Evolutionary conservation across 345 rosid genomes (phyloP).

Genomic region (Trapa incisa): DNA sequence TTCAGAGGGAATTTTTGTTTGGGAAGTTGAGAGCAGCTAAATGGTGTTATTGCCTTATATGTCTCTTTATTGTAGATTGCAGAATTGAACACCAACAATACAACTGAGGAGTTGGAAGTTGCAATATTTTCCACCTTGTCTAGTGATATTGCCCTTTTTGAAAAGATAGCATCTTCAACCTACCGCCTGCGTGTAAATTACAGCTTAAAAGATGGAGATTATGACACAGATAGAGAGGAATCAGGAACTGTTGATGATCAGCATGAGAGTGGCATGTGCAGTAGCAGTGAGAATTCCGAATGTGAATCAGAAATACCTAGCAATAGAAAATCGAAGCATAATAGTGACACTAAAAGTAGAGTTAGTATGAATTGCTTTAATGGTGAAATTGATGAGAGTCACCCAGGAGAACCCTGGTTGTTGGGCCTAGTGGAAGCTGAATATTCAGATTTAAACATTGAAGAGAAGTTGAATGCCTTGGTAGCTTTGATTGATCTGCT

Average conservation of each 20-base stretch:
- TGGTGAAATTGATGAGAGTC: conserved; percentile 93
- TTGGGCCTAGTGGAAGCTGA: conserved; percentile 91
- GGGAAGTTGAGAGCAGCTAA: neutral
- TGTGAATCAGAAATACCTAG: conserved; percentile 30
- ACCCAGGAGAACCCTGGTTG: conserved; percentile 85
- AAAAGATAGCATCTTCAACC: conserved; percentile 67
- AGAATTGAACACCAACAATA: conserved; percentile 46
- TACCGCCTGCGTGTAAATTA: conserved; percentile 63
- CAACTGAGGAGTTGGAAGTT: conserved; percentile 52
- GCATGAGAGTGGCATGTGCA: conserved; percentile 28
- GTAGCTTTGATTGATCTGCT: conserved; percentile 77
- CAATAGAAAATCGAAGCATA: conserved; percentile 23
- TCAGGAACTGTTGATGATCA: conserved; percentile 83
- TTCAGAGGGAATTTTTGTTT: neutral
- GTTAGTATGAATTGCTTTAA: conserved; percentile 21
- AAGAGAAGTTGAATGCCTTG: conserved; percentile 71
- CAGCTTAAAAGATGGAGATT: conserved; percentile 36
- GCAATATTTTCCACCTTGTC: conserved; percentile 67
- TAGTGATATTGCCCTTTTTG: conserved; percentile 89
- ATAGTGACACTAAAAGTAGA: conserved; percentile 22
- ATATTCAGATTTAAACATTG: conserved; percentile 76
- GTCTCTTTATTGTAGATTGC: conserved; percentile 36
- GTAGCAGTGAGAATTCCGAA: conserved; percentile 50
- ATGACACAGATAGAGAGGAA: conserved; percentile 58
- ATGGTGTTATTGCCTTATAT: neutral